A percentile compares a stretch with the other conserved stretches of the same genome.
Evolutionary conservation across 2,329 filamentous ascomycete genomes (phyloP).

Genomic region (Colletotrichum sp.): DNA sequence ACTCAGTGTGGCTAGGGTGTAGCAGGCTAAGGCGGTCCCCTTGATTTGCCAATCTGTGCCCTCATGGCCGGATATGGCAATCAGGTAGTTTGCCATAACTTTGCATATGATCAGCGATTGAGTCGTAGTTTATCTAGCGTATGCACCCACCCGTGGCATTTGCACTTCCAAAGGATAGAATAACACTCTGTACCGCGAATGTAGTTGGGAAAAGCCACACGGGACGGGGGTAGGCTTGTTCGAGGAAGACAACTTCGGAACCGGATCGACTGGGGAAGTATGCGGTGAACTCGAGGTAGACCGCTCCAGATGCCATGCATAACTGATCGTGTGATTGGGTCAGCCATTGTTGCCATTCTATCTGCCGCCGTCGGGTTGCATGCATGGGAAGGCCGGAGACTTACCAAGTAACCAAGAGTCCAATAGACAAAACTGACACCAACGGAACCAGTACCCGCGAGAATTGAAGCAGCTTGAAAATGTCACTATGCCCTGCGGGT

Average conservation of each 20-base stretch:
- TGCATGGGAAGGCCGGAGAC: conserved; percentile 48
- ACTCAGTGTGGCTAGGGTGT: conserved; percentile 52
- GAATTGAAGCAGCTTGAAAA: conserved; percentile 55
- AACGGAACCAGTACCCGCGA: conserved; percentile 63
- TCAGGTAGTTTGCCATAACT: conserved; percentile 68
- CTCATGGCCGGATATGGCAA: conserved; percentile 53
- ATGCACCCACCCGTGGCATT: conserved; percentile 49
- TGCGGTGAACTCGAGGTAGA: conserved; percentile 69
- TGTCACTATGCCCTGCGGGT: conserved; percentile 12
- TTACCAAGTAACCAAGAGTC: conserved; percentile 65
- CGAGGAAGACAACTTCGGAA: conserved; percentile 69
- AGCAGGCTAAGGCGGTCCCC: conserved; percentile 68
- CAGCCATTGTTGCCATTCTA: neutral
- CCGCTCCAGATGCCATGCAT: conserved; percentile 50
- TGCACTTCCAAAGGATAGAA: conserved; percentile 68
- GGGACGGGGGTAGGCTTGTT: conserved; percentile 69
- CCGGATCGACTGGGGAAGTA: conserved; percentile 72
- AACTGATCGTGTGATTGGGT: conserved; percentile 45
- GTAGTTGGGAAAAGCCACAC: conserved; percentile 67
- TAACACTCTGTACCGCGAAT: conserved; percentile 67
- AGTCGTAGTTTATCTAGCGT: fast-evolving
- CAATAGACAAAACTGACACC: conserved; percentile 68
- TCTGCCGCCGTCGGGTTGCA: neutral
- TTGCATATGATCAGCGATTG: conserved; percentile 21
- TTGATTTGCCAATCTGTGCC: conserved; percentile 69